Evolutionary conservation across 2,329 filamentous ascomycete genomes (phyloP).

Genomic region (Aureobasidium sp.): DNA sequence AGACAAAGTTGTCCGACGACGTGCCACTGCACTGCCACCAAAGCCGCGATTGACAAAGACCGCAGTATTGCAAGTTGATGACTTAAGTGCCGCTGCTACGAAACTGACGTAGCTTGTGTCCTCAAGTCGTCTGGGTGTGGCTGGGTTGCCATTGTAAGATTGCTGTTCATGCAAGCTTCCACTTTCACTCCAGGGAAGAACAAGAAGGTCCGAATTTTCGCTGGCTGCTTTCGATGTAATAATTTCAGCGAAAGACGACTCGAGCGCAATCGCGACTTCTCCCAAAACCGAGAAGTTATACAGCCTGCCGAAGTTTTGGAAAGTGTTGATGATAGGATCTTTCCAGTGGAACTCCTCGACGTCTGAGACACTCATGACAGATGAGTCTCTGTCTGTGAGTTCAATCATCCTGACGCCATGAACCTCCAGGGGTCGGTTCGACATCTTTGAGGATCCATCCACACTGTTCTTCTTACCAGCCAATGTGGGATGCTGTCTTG

Average conservation of each 20-base stretch:
- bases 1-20: slow-evolving; percentile 29
- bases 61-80: slow-evolving; percentile 58
- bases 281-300: slow-evolving; percentile 77
- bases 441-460: background rate
- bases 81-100: slow-evolving; percentile 57
- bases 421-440: slow-evolving; percentile 53
- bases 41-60: slow-evolving; percentile 71
- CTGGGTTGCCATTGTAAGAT: slow-evolving; percentile 3
- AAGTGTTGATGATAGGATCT: slow-evolving; percentile 86
- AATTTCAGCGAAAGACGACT: slow-evolving; percentile 69
- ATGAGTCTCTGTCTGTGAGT: slow-evolving; percentile 84
- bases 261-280: slow-evolving; percentile 69
- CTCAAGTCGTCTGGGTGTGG: slow-evolving; percentile 41
- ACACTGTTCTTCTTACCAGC: slow-evolving; percentile 18
- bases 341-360: slow-evolving; percentile 54
- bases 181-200: slow-evolving; percentile 85
- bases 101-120: slow-evolving; percentile 62
- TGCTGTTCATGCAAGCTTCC: slow-evolving; percentile 63
- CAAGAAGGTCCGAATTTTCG: slow-evolving; percentile 55
- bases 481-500: slow-evolving; percentile 30
- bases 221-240: slow-evolving; percentile 53
- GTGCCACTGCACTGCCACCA: slow-evolving; percentile 36
- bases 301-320: slow-evolving; percentile 77
- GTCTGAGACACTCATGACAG: slow-evolving; percentile 89
- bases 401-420: slow-evolving; percentile 82